Base-by-base conservation (phyloP, 129 eudicot genomes). In the Pulicaria dysenterica region DNA sequence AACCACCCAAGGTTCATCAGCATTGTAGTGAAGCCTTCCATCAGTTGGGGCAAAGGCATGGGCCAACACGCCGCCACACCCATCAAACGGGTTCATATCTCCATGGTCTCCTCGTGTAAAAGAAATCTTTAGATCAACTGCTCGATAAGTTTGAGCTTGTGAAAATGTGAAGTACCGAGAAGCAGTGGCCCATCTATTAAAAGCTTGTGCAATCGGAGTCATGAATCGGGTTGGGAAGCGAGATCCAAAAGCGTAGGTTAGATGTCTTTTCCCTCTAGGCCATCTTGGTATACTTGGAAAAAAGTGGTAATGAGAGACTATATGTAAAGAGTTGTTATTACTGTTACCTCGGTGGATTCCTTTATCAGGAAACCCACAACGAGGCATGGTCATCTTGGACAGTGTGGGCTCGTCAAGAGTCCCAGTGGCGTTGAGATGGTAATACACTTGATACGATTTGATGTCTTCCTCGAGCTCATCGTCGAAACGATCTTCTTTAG, bases 341-440 rank as follows among this genome's bases (percentile, higher is more conserved):
- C 31, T 24, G 31, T 5, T 14, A 68, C 57, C 44, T 61, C 39
- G 74, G 14, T 41, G 78, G 17, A 57, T 42, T 64, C 67, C 68
- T 36, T 71, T 76, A 73, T 81, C 82, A 1, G 75, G 82, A 57
- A 64, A 61, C 36, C 85, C 85, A 54, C 85, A 81, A 58, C 82
- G 81, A 48, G 83, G 76, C 43, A n/a, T 67, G 47, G 67, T 50
- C 76, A 73, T 80, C 34, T 43, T 46, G 9, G 71, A 67, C 11
- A 80, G 58, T 3, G 83, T 79, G 41, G 78, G 71, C 41, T 8
- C 64, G 12, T 73, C 83, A 10, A 79, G 74, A 2, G 17, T 49
- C 7, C 83, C 83, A 5, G 79, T 79, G 64, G 70, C 75, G 3
- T 67, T 79, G 6, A 79, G 80, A 65, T 79, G 65, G 64, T 79